Base-by-base conservation (phyloP, 1,284 basidiomycete genomes). In the Microbotryum scabiosae region DNA sequence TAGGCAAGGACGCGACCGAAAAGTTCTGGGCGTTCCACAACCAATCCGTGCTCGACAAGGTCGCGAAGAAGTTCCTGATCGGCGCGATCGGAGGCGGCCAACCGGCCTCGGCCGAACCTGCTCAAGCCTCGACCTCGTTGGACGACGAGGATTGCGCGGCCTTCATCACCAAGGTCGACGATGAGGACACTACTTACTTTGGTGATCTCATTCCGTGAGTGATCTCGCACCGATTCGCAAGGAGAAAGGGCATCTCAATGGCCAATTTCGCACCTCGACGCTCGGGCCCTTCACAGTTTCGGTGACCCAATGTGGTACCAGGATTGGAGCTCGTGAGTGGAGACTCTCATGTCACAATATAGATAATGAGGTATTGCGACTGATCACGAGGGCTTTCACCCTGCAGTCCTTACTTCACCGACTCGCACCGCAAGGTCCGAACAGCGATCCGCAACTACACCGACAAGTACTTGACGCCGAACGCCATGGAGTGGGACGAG, bases 371-470 rank as follows among this genome's bases (percentile, higher is more conserved):
- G 9, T 74, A 70, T 69, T 70, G 63, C 72, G 73, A 70, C 36
- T 41, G 36, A 41, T 18, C 16, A 18, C 16, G 14, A 41, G 5
- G 8, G 36, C 36, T 16, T 41, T 18, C 36, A 12, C 36, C 36
- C 4, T 5, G 36, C 61, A 71, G 68, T 30, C 76, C 76, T 18
- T 77, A 77, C 71, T 77, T 73, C 73, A 75, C 72, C 51, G 73
- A 74, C 48, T 73, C 72, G 55, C 76, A 77, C 69, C 70, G 69
- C 52, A 70, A 69, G 41, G 66, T 77, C 41, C 73, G 76, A 63
- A 60, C 67, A 20, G 76, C 74, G 60, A 66, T 76, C 60, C 73
- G 76, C 54, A 67, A 69, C 36, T 76, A 70, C 58, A 65, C 70
- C 41, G 68, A 71, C 23, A 56, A 62, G 45, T 54, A 68, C 58